A percentile compares a stretch with the other conserved stretches of the same genome.
These are phyloP conservation scores for Nigrospora oryzae DNA, from an alignment of 2,329 filamentous ascomycete genomes.

Conservation along the genomic window DNA sequence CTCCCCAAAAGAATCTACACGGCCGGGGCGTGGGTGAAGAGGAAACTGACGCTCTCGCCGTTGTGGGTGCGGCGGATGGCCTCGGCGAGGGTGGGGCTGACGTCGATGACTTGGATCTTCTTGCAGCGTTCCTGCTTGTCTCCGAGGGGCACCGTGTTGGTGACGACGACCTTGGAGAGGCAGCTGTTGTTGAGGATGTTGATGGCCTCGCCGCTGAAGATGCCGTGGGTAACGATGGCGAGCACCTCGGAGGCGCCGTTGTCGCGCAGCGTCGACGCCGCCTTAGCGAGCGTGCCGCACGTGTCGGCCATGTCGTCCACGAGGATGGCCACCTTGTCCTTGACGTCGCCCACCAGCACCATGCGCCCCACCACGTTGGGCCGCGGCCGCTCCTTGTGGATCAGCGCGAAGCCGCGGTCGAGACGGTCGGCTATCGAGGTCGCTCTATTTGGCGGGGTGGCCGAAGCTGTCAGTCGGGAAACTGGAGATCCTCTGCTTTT, in stretches of 20 bases:
- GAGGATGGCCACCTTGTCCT: conserved; percentile 85
- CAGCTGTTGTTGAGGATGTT: conserved; percentile 63
- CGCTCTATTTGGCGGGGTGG: conserved; percentile 42
- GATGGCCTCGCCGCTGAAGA: conserved; percentile 61
- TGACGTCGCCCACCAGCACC: conserved; percentile 92
- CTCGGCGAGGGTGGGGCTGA: conserved; percentile 60
- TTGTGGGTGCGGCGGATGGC: conserved; percentile 51
- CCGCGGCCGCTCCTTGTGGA: conserved; percentile 90
- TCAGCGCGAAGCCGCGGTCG: conserved; percentile 84
- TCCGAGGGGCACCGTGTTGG: conserved; percentile 70
- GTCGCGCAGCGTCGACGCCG: conserved; percentile 78
- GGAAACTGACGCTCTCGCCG: conserved; percentile 43
- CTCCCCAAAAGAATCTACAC: background rate
- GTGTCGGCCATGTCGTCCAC: conserved; percentile 99
- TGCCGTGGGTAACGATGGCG: conserved; percentile 92
- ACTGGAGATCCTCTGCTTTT: background rate
- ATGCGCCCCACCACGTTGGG: conserved; percentile 83
- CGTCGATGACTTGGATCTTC: conserved; percentile 68
- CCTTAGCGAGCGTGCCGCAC: conserved; percentile 74
- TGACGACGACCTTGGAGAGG: conserved; percentile 64
- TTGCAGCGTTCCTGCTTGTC: conserved; percentile 65
- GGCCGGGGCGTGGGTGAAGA: conserved; percentile 22
- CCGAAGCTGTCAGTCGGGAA: background rate
- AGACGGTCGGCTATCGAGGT: conserved; percentile 89
- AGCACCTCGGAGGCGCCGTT: conserved; percentile 83